Evolutionary conservation across 495 filamentous ascomycete genomes (phyloP), one percentile per base, ranked within the genome.

Genomic region (Lophium mytilinum): DNA sequence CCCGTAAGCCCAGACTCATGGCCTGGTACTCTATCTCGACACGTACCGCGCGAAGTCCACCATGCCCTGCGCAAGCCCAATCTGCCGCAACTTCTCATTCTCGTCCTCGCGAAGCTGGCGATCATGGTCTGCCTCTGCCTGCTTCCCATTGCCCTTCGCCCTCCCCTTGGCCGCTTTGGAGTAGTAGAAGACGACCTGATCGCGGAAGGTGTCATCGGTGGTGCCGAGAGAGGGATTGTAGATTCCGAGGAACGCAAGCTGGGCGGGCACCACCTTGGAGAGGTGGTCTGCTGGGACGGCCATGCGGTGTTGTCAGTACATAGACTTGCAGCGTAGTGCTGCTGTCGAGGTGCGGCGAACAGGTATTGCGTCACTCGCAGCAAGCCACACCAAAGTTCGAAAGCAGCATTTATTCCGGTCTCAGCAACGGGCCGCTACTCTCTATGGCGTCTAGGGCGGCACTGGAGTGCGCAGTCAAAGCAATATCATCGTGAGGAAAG

Each of bases 1-100:
- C 33, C 11, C 42, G 53, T 55, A 42, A 64, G 42, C 35, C 40
- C 37, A 52, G 21, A 54, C 47, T n/a, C 33, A 33, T 7, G 12
- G 18, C 35, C 7, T 43, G 35, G 39, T 18, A 40, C n/a, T 11
- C 12, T 37, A 35, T 11, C 10, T 21, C 14, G 49, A 5, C 18
- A 33, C 46, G 51, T 69, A 88, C 84, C 77, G 83, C 60, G 88
- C 87, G 73, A 99, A 97, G 70, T 86, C 86, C 56, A 96, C 89
- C 83, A 97, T 95, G 52, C 90, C 93, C 75, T 99, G 93, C 51
- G 93, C 94, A 61, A 98, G 80, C n/a, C 93, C 93, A 69, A 98
- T 88, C 73, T 95, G 89, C 58, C 94, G 81, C 65, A 97, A 71
- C 60, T 80, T 84, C 73, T 92, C 85, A 68, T 97, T 95, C 57